These are phyloP conservation scores for Candida sp. DNA, from an alignment of 1,139 yeast genomes.

Conservation along the genomic window DNA sequence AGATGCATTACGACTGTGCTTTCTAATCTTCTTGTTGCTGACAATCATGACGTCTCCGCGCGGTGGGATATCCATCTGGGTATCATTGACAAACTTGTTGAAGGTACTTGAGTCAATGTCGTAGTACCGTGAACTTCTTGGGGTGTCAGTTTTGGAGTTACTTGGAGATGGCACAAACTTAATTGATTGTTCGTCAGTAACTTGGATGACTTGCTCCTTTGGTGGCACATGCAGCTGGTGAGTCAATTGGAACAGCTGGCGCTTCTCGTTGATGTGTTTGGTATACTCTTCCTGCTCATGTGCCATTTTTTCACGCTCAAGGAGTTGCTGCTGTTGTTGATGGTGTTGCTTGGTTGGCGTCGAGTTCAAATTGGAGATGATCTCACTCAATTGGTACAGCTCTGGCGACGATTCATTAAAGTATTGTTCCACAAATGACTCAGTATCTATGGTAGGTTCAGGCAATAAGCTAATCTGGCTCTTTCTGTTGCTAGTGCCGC, in stretches of 20 bases:
- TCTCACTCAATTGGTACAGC: conserved; percentile 9
- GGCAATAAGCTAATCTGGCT: conserved; percentile 13
- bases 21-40: conserved; percentile 23
- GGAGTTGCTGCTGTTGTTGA: conserved; percentile 5
- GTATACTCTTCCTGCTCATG: conserved; percentile 4
- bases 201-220: conserved; percentile 2
- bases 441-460: conserved; percentile 16
- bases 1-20: conserved; percentile 20
- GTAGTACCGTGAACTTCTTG: conserved; percentile 12
- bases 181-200: conserved; percentile 9
- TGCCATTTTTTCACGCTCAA: conserved; percentile 3
- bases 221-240: neutral
- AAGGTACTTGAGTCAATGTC: conserved; percentile 17
- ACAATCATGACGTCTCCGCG: conserved; percentile 36
- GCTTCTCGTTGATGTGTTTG: conserved; percentile 1
- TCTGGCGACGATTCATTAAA: conserved; percentile 13
- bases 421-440: conserved; percentile 16
- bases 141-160: conserved; percentile 5
- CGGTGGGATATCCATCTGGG: conserved; percentile 38
- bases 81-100: conserved; percentile 28
- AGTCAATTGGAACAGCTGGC: conserved; percentile 4
- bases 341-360: conserved; percentile 4
- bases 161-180: conserved; percentile 8
- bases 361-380: conserved; percentile 6
- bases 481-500: conserved; percentile 5